These are phyloP conservation scores for Tillandsia leiboldiana DNA, from an alignment of 176 grass and related monocot genomes.

Conservation along the genomic window DNA sequence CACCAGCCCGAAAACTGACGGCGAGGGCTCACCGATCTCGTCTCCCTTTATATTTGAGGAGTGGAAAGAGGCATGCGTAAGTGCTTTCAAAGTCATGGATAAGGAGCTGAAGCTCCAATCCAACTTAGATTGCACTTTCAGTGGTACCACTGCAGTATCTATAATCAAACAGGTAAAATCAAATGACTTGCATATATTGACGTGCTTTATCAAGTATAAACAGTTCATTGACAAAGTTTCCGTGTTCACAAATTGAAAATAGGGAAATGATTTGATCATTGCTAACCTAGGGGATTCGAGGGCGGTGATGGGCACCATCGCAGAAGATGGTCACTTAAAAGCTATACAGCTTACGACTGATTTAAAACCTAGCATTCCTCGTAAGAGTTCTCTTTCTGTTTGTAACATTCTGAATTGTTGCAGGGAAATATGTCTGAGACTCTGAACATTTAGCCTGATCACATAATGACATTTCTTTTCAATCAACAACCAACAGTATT, in stretches of 20 bases:
- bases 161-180: constrained; percentile 52
- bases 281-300: constrained; percentile 88
- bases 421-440: too few relatives aligned
- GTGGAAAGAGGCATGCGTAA: constrained; percentile 52
- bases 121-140: constrained; percentile 53
- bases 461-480: too few relatives aligned
- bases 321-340: constrained; percentile 31
- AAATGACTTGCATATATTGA: background rate
- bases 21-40: constrained; percentile 1
- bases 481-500: too few relatives aligned
- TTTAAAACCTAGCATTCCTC: constrained; percentile 29
- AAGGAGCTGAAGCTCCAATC: constrained; percentile 48
- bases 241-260: background rate
- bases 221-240: background rate
- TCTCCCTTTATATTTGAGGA: constrained; percentile 24
- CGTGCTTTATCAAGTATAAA: background rate
- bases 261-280: constrained; percentile 58
- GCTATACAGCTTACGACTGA: constrained; percentile 79
- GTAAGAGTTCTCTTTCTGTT: background rate
- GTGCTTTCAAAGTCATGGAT: constrained; percentile 46
- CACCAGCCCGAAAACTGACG: constrained; percentile 8
- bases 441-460: too few relatives aligned
- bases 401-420: background rate
- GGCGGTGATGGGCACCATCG: constrained; percentile 48
- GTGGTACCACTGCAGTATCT: constrained; percentile 69